Base-by-base conservation (phyloP, 2,329 filamentous ascomycete species). In the Fusarium fujikuroi region DNA sequence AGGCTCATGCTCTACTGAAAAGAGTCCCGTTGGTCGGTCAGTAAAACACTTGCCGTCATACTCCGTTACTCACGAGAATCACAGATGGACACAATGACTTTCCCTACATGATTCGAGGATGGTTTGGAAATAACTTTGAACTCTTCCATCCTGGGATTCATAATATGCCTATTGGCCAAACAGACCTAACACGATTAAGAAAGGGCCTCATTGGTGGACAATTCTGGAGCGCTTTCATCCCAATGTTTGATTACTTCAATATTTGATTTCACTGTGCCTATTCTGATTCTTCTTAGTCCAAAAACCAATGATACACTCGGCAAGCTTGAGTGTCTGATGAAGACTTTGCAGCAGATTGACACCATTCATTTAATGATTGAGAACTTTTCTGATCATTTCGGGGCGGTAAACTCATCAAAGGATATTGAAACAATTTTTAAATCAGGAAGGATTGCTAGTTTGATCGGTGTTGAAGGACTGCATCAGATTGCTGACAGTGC, bases 211-310 rank as follows among this genome's bases (percentile, higher is more conserved):
- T 47, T 10, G 44, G 44, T 47, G 44, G 44, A 9, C 44, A 47
- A 47, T 47, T 47, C 19, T 47, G 44, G 44, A 47, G 44, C 19
- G 44, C 44, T 28, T 47, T 47, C 14, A 21, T 28, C 28, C 14
- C 44, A 30, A 47, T 28, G 23, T 47, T 47, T 8, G 44, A 30
- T 7, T 21, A 14, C 12, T 16, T 14, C 8, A 47, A 30, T 2
- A n/a, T 30, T 4, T 4, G 1, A 47, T 47, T 21, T 47, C 0
- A n/a, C 19, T 2, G 9, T 30, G 2, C 4, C 44, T 30, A 1
- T 47, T 47, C 25, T 47, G 18, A 47, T 21, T 21, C 14, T 2
- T 21, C 28, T 30, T 47, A 47, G 44, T 30, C 44, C 44, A 28
- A 47, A 47, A 15, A 30, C 25, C 25, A n/a, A 47, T 6, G 8